Evolutionary conservation across 257 asterid genomes (phyloP), one percentile per base, ranked within the genome.

Genomic region (Euphrasia confusa): DNA sequence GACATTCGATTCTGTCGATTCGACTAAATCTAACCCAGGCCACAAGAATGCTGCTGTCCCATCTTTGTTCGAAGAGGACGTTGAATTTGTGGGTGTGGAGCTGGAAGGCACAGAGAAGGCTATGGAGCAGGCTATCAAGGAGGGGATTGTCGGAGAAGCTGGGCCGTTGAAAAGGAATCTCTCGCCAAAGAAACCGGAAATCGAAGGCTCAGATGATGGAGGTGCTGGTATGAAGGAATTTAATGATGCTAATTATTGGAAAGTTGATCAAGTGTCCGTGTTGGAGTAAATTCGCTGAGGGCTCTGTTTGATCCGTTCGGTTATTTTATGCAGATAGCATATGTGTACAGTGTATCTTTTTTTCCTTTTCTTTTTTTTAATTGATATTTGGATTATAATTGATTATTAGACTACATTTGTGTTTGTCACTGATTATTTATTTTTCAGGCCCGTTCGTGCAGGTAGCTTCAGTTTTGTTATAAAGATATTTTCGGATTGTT

Each of bases 91-190:
- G 26, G 99, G 97, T 4, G 96, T 85, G 37, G 97, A 89, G 78
- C 56, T 85, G 54, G 99, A 87, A 75, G 96, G 97, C 5, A 85
- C 94, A 0, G 85, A 79, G 60, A 82, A 73, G 62, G 89, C 96
- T 48, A 89, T 86, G 97, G 96, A 89, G 57, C 95, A 84, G 49
- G 99, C 99, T 60, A 76, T 89, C 2, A 87, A 89, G 75, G 99
- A 93, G 71, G 97, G 99, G 63, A 87, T 86, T 40, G 95, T 89
- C n/a, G 99, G 97, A 49, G 97, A 89, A 78, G 96, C 97, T 0
- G 95, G 89, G 39, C 84, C 96, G 0, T 57, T 93, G 66, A 93
- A 79, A 68, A 75, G 81, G 69, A 87, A 69, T 58, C 64, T 74
- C 5, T 49, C 64, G 9, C 82, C 87, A 18, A 80, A 83, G 60